These are phyloP conservation scores for Verticillium nubilum DNA, from an alignment of 2,329 filamentous ascomycete genomes.

Conservation along the genomic window DNA sequence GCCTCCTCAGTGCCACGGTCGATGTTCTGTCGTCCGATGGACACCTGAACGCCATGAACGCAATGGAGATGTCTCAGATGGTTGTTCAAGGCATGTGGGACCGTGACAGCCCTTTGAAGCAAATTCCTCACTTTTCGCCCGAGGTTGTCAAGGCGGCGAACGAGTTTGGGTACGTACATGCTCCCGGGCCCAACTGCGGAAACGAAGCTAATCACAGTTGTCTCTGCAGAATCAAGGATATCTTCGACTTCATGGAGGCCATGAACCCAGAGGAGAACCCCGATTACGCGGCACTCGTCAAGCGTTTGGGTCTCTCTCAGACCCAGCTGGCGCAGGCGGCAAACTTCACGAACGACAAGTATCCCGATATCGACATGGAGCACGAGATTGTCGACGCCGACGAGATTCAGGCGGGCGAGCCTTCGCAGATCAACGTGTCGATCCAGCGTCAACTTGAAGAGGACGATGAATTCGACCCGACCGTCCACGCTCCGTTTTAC, in stretches of 20 bases:
- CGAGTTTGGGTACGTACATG: constrained; percentile 60
- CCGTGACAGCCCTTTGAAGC: constrained; percentile 90
- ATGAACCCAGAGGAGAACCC: constrained; percentile 95
- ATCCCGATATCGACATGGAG: constrained; percentile 89
- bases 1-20: constrained; percentile 84
- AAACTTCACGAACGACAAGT: constrained; percentile 91
- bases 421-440: constrained; percentile 76
- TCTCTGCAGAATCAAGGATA: constrained; percentile 68
- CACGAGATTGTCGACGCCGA: constrained; percentile 81
- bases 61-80: constrained; percentile 99
- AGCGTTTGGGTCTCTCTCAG: constrained; percentile 72
- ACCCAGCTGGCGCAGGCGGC: constrained; percentile 84
- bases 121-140: constrained; percentile 89
- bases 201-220: background rate
- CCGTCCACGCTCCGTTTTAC: constrained; percentile 94
- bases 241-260: constrained; percentile 97
- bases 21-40: constrained; percentile 95
- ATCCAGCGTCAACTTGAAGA: constrained; percentile 80
- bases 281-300: constrained; percentile 71
- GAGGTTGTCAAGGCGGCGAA: constrained; percentile 79
- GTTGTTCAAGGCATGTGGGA: constrained; percentile 99
- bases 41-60: constrained; percentile 93
- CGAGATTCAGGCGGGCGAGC: constrained; percentile 71
- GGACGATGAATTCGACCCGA: constrained; percentile 63
- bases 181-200: background rate